Base-by-base conservation (phyloP, 495 filamentous ascomycete species). In the Peziza echinospora region DNA sequence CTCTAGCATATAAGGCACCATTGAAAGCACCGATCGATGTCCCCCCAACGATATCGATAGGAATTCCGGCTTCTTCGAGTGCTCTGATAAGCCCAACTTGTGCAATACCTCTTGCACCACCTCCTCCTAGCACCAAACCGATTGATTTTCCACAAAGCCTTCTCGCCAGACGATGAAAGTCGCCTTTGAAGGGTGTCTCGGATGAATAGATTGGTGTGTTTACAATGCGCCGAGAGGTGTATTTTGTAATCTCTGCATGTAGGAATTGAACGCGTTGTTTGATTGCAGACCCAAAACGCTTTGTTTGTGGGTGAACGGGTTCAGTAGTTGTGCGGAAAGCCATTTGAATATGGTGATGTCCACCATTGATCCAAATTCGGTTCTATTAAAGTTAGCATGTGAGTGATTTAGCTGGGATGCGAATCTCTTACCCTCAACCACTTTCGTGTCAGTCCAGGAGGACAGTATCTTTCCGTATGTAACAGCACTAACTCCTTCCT, bases 1-100 rank as follows among this genome's bases (percentile, higher is more conserved):
- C 89, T 26, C 87, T 79, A 8, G 89, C 91, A 59, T 97, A 97
- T 4, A 97, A 66, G 0, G 82, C 89, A 2, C 91, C 89, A 55
- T 94, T 87, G 61, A 97, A 96, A 3, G 91, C 76, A n/a, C 89
- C 89, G 51, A 97, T 97, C 0, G 89, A 96, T 1, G 89, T 97
- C 5, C 89, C 89, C 8, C 91, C 89, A 39, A 97, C 72, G 19
- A 97, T 82, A 60, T 97, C 89, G 49, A 97, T 85, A 1, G 89
- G 91, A 46, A 96, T 87, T 0, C 89, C 89, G 10, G 87, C 83
- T 59, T 97, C 89, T 62, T 97, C 91, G 45, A 97, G 72, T 1
- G 89, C 89, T 50, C 85, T 75, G 54, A 97, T 93, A 48, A 96
- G 78, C 26, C 89, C 89, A 40, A 97, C 71, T 45, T 96, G 89